These are phyloP conservation scores for Entonaema liquescens DNA, from an alignment of 495 filamentous ascomycete genomes.

Conservation along the genomic window DNA sequence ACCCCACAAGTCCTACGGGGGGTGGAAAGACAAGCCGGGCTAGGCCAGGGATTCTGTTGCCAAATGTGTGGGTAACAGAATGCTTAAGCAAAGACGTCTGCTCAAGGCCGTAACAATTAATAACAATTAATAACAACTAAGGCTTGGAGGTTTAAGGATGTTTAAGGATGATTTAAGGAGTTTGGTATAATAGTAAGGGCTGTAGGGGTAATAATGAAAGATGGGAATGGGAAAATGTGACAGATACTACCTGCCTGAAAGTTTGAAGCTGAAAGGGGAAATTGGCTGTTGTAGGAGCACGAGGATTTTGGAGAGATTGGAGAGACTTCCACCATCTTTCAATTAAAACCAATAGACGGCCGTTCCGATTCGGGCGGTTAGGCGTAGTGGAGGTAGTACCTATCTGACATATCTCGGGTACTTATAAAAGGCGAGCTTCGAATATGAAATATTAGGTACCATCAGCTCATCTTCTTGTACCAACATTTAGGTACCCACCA, in stretches of 20 bases:
- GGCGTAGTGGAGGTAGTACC: constrained; percentile 13
- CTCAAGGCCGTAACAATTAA: too few species aligned
- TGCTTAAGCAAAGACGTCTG: background rate
- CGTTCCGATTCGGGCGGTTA: constrained; percentile 37
- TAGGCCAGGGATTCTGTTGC: background rate
- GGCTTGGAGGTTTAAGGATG: background rate
- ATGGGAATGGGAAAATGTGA: constrained; percentile 21
- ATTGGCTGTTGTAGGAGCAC: constrained; percentile 26
- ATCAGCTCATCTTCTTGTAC: background rate
- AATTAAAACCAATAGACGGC: constrained; percentile 30
- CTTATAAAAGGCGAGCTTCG: background rate
- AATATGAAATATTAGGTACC: constrained; percentile 1
- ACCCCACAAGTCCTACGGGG: constrained; percentile 25
- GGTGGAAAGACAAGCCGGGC: background rate
- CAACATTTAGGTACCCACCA: background rate
- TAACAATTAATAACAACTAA: too few species aligned
- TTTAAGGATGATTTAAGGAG: background rate
- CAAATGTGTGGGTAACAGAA: background rate
- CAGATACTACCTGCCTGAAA: constrained; percentile 39
- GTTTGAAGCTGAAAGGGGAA: constrained; percentile 41
- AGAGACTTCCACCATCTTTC: constrained; percentile 28
- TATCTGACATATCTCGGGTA: constrained; percentile 3
- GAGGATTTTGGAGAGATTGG: constrained; percentile 29
- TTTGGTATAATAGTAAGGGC: background rate
- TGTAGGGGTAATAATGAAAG: background rate